Conservation (phyloP, 2,329 filamentous ascomycete species). For the Arthrinium phaeospermum region DNA sequence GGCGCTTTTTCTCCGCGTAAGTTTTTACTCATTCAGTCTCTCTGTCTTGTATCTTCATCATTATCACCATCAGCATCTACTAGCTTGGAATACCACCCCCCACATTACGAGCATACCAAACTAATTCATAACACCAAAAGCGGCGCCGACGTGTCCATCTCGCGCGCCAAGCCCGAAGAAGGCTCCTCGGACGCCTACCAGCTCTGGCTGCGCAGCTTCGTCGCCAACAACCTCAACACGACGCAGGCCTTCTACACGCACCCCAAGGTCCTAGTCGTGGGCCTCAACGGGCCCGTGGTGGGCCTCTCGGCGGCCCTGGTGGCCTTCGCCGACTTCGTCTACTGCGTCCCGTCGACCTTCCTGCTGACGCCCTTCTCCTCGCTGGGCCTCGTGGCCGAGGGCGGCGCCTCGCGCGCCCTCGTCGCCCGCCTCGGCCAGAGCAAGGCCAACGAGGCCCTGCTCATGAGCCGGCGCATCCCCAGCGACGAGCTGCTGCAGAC, state of each 20-base stretch:
- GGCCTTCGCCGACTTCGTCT: slow-evolving; percentile 90
- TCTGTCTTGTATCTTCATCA: not conserved
- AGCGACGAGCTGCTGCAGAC: slow-evolving; percentile 74
- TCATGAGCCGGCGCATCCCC: slow-evolving; percentile 83
- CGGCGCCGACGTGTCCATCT: slow-evolving; percentile 77
- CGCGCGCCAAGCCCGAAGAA: slow-evolving; percentile 25
- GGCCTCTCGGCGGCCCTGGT: slow-evolving; percentile 86
- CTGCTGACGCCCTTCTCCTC: slow-evolving; percentile 91
- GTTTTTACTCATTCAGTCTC: slow-evolving; percentile 34
- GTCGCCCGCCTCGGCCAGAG: slow-evolving; percentile 79
- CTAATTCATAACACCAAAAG: not conserved
- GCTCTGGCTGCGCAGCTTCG: slow-evolving; percentile 73
- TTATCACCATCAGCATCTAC: not conserved
- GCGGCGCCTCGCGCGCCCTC: slow-evolving; percentile 78
- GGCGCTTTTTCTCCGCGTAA: slow-evolving; percentile 88
- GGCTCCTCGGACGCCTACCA: slow-evolving; percentile 43
- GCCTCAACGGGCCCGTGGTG: slow-evolving; percentile 89
- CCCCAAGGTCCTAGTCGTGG: slow-evolving; percentile 89
- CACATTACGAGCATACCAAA: not conserved
- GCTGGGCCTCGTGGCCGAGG: slow-evolving; percentile 88
- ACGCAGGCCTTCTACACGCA: slow-evolving; percentile 92
- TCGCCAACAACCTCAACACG: slow-evolving; percentile 85
- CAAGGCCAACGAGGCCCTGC: slow-evolving; percentile 89
- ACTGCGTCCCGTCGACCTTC: slow-evolving; percentile 80
- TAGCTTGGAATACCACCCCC: not conserved